phyloP scores from a whole-genome alignment of 768 basidiomycete genomes.

The Suillus hirtellus region DNA sequence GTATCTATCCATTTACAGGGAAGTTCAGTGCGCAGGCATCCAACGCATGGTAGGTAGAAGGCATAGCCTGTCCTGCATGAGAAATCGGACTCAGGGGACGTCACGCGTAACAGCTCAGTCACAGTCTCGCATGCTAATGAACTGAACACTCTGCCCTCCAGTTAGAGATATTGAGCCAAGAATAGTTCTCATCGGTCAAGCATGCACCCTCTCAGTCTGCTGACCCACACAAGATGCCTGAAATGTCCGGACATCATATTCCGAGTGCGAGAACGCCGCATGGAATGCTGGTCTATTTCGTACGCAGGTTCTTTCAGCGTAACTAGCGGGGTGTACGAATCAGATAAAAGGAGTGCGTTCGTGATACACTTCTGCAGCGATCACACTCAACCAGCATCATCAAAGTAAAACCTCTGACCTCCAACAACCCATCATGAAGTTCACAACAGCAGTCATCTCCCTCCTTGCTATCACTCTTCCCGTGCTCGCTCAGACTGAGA shows the following conservation, averaged over 20 bases:
- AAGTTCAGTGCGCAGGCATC: background rate
- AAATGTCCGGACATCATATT: background rate
- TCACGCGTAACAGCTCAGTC: background rate
- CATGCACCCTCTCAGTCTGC: conserved; percentile 10
- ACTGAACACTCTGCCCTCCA: background rate
- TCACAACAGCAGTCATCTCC: conserved; percentile 15
- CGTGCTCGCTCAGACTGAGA: conserved; percentile 18
- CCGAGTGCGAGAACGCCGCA: conserved; percentile 10
- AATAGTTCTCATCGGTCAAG: conserved; percentile 4
- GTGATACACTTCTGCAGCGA: background rate
- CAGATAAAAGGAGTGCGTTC: conserved; percentile 19
- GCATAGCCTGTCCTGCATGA: conserved; percentile 1
- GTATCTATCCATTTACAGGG: background rate
- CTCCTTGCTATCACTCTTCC: conserved; percentile 19
- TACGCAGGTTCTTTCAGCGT: background rate
- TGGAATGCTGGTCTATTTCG: background rate
- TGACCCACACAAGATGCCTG: conserved; percentile 5
- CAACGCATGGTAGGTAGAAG: background rate
- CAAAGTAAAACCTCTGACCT: background rate
- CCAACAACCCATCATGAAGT: conserved; percentile 25
- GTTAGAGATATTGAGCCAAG: conserved; percentile 6
- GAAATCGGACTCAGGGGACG: background rate
- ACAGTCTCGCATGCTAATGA: background rate
- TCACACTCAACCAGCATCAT: background rate
- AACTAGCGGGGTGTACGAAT: background rate